These are phyloP conservation scores for Tagetes erecta DNA, from an alignment of 129 eudicot genomes.

Conservation along the genomic window DNA sequence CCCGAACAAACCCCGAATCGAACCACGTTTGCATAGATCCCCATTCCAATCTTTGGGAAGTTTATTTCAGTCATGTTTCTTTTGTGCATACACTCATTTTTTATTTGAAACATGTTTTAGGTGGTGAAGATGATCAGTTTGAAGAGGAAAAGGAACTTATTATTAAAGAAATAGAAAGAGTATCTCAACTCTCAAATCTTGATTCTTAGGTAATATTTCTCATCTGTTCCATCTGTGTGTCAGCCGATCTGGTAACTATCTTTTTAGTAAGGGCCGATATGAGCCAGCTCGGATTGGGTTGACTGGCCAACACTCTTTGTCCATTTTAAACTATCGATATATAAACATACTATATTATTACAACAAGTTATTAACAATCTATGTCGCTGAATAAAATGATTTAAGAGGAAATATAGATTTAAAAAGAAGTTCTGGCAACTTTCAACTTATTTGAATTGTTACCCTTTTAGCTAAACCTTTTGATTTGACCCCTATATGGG, in stretches of 20 bases:
- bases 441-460: neutral
- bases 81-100: constrained; percentile 17
- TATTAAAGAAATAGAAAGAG: constrained; percentile 87
- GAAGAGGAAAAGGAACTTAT: constrained; percentile 97
- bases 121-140: constrained; percentile 89
- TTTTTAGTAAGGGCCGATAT: neutral
- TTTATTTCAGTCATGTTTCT: neutral
- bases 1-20: neutral
- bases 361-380: neutral
- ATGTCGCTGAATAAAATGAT: neutral
- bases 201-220: constrained; percentile 45
- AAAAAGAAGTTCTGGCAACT: neutral
- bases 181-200: constrained; percentile 62
- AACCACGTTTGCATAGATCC: neutral
- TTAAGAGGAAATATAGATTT: neutral
- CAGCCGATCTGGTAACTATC: neutral
- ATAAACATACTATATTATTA: neutral
- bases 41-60: neutral
- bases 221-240: constrained; percentile 7
- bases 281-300: neutral
- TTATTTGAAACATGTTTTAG: constrained; percentile 35
- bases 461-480: neutral
- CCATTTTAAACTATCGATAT: neutral
- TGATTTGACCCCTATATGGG: constrained; percentile 8
- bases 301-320: constrained; percentile 5